Base-by-base conservation (phyloP, 306 rosid species). In the Malus orientalis region DNA sequence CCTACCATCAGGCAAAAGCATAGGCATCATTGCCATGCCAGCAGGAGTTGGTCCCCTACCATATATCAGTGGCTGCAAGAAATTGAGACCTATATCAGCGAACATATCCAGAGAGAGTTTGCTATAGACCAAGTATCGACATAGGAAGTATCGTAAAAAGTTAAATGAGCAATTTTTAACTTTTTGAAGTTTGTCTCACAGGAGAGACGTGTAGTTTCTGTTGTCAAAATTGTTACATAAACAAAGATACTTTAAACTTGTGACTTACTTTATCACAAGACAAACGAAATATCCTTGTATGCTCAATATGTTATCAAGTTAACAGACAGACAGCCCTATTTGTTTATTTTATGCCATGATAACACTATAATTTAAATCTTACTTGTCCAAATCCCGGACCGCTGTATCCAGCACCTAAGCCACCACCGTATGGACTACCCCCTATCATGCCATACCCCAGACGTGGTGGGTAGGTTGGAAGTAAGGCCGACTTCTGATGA, bases 1-100 rank as follows among this genome's bases (percentile, higher is more conserved):
- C 61, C 88, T 86, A 78, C 93, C 93, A 78, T 89, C 92, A 0
- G 93, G 92, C 47, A 89, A 83, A 75, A 87, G 87, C 92, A 89
- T 87, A 59, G 93, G 93, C 89, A 83, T 86, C 97, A 89, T 87
- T 38, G 86, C 75, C 90, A 84, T 86, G 69, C 91, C 89, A 65
- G 91, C 83, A 71, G 89, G 87, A 40, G 83, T 70, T 53, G 86
- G 84, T 62, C 97, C 97, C 20, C 85, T 33, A 54, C 93, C 97
- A 54, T 86, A 87, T 75, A 86, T 85, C 45, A 87, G 75, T 30
- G 97, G 93, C 97, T 91, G 84, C 89, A 89, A 64, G 76, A 66
- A 79, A 81, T 61, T 72, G 66, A 71, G 57, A 76, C 71, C 73
- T 62, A 75, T 64, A 72, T 85, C 69, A 80, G 89, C 69, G 71